Base-by-base conservation (phyloP, 768 basidiomycete genomes). In the Lentinula sp. region DNA sequence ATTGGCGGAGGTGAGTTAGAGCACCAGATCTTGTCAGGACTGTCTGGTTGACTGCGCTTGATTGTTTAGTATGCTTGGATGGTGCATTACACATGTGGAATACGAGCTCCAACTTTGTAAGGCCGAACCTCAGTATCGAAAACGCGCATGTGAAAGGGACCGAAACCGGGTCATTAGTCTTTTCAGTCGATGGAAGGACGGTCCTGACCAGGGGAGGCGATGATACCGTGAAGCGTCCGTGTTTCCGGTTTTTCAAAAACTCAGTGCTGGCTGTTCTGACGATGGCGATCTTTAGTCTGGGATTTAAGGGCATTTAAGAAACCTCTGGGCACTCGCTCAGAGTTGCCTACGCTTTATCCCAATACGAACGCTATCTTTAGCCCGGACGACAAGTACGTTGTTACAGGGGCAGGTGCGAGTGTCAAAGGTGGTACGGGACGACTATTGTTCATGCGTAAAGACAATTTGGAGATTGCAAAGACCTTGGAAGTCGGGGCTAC, bases 21-120 rank as follows among this genome's bases (percentile, higher is more conserved):
- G 62, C 58, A 48, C 16, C 49, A 32, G 15, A 64, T 55, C 41
- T 49, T 48, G 45, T 15, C 39, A 50, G 49, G 57, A 46, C 49
- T 63, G 58, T 61, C 41, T 39, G 16, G 54, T n/a, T 16, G 28
- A 46, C 49, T 57, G 65, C 58, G 43, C 37, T 60, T 48, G 46
- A 48, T 48, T 7, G 18, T 48, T 58, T 64, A 97, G 95, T 87
- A 16, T 95, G 94, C 69, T 71, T 90, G 63, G 97, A 99, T 72
- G 97, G 97, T 3, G 88, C 94, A 9, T 68, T 98, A 60, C 93
- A 98, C 70, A 80, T 98, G 74, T 99, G 96, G 96, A 86, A 91
- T 66, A 83, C 93, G 18, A 89, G 79, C 48, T 91, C 93, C 33
- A 99, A 98, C 76, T 95, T 95, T 72, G 93, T 95, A 39, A 79